Conservation (phyloP, 2,329 filamentous ascomycete species). For the Fusarium buharicum region DNA sequence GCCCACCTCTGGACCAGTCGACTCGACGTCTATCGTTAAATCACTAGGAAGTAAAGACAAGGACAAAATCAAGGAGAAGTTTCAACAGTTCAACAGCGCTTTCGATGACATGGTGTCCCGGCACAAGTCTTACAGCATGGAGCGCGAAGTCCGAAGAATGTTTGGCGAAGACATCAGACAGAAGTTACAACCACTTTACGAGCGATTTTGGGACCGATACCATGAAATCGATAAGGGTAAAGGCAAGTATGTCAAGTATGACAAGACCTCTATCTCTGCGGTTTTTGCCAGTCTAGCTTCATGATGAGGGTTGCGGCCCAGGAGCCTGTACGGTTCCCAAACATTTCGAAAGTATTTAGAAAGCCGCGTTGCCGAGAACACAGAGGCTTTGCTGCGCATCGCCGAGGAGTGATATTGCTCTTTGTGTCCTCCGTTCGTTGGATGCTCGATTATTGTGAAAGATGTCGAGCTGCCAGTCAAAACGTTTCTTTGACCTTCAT, state of each 20-base stretch:
- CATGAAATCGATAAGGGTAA: conserved; percentile 98
- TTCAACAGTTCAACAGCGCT: conserved; percentile 85
- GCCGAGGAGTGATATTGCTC: not conserved
- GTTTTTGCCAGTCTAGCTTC: conserved; percentile 65
- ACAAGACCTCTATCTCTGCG: conserved; percentile 82
- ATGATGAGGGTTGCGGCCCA: conserved; percentile 33
- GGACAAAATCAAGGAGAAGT: conserved; percentile 96
- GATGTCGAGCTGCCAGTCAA: not conserved
- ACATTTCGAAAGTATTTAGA: not conserved
- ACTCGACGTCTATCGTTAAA: conserved; percentile 87
- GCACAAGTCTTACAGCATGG: conserved; percentile 89
- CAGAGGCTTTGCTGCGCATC: not conserved
- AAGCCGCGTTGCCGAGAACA: not conserved
- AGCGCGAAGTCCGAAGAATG: conserved; percentile 84
- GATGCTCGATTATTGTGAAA: not conserved
- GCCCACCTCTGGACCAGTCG: conserved; percentile 78
- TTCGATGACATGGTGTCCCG: conserved; percentile 89
- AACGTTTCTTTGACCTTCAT: not conserved
- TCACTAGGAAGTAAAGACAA: conserved; percentile 88
- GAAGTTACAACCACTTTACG: conserved; percentile 93
- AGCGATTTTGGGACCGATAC: conserved; percentile 95
- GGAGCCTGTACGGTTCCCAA: not conserved
- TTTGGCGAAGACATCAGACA: conserved; percentile 87
- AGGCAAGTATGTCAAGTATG: conserved; percentile 98
- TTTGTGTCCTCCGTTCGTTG: not conserved